Percentiles rank a stretch among this genome's conserved stretches.
Evolutionary conservation across 1,284 basidiomycete genomes (phyloP).

Genomic region (Sanghuangporus weigelae): DNA sequence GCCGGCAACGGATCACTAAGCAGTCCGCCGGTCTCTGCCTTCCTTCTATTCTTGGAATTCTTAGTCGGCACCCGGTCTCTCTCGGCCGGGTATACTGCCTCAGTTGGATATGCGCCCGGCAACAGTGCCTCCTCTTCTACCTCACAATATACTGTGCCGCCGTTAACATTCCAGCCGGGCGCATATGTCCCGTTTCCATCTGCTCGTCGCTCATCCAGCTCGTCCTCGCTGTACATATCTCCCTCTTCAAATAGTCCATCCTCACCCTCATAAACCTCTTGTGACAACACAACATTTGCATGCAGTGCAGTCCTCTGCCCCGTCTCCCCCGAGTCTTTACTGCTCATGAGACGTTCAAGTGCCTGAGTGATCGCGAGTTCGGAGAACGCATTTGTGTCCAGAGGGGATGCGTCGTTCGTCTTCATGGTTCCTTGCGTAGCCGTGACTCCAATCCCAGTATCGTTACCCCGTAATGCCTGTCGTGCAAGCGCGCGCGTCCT

Average conservation of each 20-base stretch:
- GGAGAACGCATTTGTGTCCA: constrained; percentile 38
- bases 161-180: background rate
- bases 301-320: constrained; percentile 30
- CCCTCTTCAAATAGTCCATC: constrained; percentile 38
- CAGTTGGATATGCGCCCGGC: constrained; percentile 15
- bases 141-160: constrained; percentile 35
- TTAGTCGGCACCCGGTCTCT: constrained; percentile 31
- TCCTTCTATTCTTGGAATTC: constrained; percentile 30
- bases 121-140: constrained; percentile 29
- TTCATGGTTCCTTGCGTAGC: constrained; percentile 22
- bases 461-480: constrained; percentile 55
- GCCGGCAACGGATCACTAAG: constrained; percentile 21
- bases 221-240: constrained; percentile 21
- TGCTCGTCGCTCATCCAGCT: constrained; percentile 17
- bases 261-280: constrained; percentile 34
- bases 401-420: constrained; percentile 32
- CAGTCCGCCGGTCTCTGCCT: constrained; percentile 24
- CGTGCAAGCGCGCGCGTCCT: constrained; percentile 66
- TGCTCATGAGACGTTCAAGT: constrained; percentile 47
- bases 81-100: constrained; percentile 15
- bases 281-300: constrained; percentile 34
- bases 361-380: constrained; percentile 49
- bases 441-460: constrained; percentile 21
- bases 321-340: constrained; percentile 32
- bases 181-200: constrained; percentile 17